Evolutionary conservation across 805 yeast species (phyloP).

Genomic region (Zygoascus bituminiphila): DNA sequence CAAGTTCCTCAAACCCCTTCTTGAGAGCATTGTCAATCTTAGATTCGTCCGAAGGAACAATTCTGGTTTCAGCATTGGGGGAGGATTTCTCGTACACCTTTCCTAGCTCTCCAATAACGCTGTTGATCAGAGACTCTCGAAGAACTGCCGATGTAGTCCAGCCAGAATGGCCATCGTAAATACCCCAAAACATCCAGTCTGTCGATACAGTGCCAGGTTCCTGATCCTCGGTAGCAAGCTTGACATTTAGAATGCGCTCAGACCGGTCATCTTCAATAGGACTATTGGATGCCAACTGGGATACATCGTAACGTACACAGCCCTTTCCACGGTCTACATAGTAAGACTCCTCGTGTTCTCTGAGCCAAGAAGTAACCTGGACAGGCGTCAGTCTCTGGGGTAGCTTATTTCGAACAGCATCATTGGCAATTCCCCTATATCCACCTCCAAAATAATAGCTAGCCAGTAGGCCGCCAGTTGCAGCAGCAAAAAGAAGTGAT

Average conservation of each 20-base stretch:
- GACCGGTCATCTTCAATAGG: constrained; percentile 94
- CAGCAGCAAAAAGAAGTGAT: constrained; percentile 2
- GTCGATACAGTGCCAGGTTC: constrained; percentile 31
- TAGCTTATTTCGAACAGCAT: neutral
- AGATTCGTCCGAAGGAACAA: constrained; percentile 56
- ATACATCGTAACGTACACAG: constrained; percentile 76
- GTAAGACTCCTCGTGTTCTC: constrained; percentile 73
- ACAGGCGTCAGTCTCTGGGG: constrained; percentile 28
- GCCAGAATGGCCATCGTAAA: constrained; percentile 96
- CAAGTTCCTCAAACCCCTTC: constrained; percentile 72
- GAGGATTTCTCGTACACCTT: constrained; percentile 46
- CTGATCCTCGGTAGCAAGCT: constrained; percentile 33
- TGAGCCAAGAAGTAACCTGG: constrained; percentile 60
- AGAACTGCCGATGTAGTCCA: constrained; percentile 87
- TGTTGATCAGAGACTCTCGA: constrained; percentile 66
- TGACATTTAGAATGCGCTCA: constrained; percentile 65
- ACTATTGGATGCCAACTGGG: constrained; percentile 83
- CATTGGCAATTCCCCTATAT: constrained; percentile 3
- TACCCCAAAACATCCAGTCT: constrained; percentile 93
- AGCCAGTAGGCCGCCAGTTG: neutral
- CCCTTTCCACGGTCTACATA: constrained; percentile 79
- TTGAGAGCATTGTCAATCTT: constrained; percentile 68
- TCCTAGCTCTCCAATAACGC: constrained; percentile 70
- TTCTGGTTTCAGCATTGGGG: constrained; percentile 35
- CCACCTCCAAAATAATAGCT: neutral